Percentiles rank a stretch among this genome's conserved stretches.
Evolutionary conservation across 179 eudicot species (phyloP).

Genomic region (Beta lomatogona): DNA sequence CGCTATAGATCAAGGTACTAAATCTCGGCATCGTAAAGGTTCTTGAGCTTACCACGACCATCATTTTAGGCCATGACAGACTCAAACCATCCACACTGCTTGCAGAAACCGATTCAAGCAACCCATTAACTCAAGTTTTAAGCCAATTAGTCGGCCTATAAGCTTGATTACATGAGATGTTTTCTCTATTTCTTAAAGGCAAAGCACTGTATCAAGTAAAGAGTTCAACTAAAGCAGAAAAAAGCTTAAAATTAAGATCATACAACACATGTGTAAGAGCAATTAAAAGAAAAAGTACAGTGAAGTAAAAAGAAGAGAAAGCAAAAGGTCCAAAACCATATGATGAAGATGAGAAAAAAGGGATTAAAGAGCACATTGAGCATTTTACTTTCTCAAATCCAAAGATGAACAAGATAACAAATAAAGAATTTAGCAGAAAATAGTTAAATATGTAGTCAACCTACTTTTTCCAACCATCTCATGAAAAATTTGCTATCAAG

Average conservation of each 20-base stretch:
- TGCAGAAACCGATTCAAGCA: background rate
- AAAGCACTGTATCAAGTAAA: conserved; percentile 28
- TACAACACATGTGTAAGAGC: conserved; percentile 20
- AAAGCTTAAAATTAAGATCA: conserved; percentile 16
- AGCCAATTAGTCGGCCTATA: background rate
- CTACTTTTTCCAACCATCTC: conserved; percentile 28
- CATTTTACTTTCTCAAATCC: conserved; percentile 37
- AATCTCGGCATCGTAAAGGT: background rate
- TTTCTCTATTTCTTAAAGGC: conserved; percentile 8
- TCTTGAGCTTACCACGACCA: background rate
- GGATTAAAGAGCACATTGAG: conserved; percentile 33
- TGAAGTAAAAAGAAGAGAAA: conserved; percentile 43
- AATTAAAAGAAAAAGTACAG: conserved; percentile 31
- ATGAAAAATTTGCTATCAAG: conserved; percentile 28
- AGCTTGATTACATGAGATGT: conserved; percentile 8
- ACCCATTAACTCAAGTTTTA: background rate
- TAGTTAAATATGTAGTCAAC: conserved; percentile 31
- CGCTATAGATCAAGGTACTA: background rate
- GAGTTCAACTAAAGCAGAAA: conserved; percentile 27
- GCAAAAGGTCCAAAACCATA: conserved; percentile 45
- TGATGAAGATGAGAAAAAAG: conserved; percentile 46
- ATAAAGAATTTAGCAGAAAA: conserved; percentile 15
- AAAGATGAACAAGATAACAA: conserved; percentile 34
- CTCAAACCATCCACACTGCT: background rate
- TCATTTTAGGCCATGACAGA: background rate